Conservation (phyloP, 176 grass and related monocot genomes). For the Themeda triandra region DNA sequence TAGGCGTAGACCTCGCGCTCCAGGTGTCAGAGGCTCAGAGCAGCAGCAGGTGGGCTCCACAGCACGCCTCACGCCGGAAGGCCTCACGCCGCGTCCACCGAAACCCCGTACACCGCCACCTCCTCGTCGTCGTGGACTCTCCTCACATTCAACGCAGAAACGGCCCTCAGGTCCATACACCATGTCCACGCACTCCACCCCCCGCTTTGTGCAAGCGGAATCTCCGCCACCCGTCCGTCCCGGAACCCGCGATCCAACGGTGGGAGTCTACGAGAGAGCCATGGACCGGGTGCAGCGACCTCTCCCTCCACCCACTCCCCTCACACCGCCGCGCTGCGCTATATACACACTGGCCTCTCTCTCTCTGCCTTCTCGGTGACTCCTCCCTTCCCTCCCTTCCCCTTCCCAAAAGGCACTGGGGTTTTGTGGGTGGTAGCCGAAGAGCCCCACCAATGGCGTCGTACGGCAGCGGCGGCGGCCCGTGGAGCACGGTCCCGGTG, state of each 20-base stretch:
- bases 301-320: neutral
- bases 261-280: fast-evolving
- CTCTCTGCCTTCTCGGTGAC: neutral
- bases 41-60: too few relatives aligned
- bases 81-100: too few relatives aligned
- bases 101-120: too few relatives aligned
- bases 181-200: too few relatives aligned
- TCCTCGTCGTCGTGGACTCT: too few relatives aligned
- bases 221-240: neutral
- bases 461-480: neutral
- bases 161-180: too few relatives aligned
- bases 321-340: neutral
- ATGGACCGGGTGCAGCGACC: neutral
- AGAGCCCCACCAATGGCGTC: constrained; percentile 22
- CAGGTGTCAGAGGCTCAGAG: too few relatives aligned
- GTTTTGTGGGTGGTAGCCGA: constrained; percentile 16
- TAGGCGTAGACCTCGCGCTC: too few relatives aligned
- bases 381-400: neutral
- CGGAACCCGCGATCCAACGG: neutral
- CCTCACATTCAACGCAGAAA: too few relatives aligned
- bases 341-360: neutral
- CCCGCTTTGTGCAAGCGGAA: neutral
- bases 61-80: too few relatives aligned
- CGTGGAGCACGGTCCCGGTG: neutral
- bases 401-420: constrained; percentile 8